phyloP scores from a whole-genome alignment of 78 protist species.

The Dictyostelium firmibasis region DNA sequence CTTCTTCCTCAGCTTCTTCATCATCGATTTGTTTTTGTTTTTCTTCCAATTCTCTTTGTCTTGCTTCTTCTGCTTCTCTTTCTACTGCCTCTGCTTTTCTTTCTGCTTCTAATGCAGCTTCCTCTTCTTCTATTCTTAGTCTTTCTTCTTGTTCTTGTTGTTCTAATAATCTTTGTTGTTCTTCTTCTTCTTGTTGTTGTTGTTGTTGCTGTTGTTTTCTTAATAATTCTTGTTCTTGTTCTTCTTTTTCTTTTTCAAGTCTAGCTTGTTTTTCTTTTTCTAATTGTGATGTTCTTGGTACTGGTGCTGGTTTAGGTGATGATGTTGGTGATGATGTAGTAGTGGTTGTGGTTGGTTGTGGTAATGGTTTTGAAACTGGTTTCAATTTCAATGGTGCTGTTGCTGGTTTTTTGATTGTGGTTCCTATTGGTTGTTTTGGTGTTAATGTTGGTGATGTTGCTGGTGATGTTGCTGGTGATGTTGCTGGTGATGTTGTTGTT shows the following conservation, averaged over 20 bases:
- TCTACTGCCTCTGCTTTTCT: not conserved
- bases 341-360: not conserved
- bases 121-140: conserved; percentile 4
- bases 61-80: not conserved
- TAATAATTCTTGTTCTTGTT: not conserved
- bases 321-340: not conserved
- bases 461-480: not conserved
- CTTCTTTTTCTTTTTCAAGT: not conserved
- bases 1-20: conserved; percentile 1
- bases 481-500: not conserved
- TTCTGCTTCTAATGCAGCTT: not conserved
- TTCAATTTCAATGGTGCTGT: not conserved
- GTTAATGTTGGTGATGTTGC: not conserved
- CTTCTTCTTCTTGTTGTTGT: not conserved
- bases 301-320: not conserved
- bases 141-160: not conserved
- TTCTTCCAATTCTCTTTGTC: not conserved
- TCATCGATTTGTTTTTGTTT: not conserved
- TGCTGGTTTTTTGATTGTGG: not conserved
- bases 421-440: not conserved
- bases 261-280: not conserved
- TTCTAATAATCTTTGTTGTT: not conserved
- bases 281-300: not conserved
- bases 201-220: too few species aligned
- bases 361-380: conserved; percentile 1